Percentiles rank a stretch among this genome's conserved stretches.
Conservation (phyloP, 1,284 basidiomycete species). For the Kwoniella shivajii region DNA sequence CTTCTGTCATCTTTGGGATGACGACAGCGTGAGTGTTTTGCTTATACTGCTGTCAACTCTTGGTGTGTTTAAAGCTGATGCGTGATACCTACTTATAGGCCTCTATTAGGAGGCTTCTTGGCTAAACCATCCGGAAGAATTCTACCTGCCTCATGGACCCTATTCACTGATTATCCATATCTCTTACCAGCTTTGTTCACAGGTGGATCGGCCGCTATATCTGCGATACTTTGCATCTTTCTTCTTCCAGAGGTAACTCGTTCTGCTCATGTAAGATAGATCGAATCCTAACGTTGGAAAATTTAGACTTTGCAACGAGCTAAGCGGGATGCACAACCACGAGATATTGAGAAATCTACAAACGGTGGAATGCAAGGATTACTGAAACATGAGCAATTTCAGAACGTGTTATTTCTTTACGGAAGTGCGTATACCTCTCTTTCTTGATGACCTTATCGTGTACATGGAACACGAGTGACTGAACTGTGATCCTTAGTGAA, state of each 20-base stretch:
- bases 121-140: slow-evolving; percentile 38
- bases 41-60: no score
- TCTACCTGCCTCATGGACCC: slow-evolving; percentile 27
- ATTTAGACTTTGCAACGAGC: slow-evolving; percentile 11
- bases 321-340: not conserved
- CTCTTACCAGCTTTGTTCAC: slow-evolving; percentile 42
- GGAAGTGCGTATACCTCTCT: slow-evolving; percentile 22
- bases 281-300: not conserved
- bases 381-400: slow-evolving; percentile 32
- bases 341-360: slow-evolving; percentile 13
- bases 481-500: slow-evolving; percentile 21
- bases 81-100: slow-evolving; percentile 25
- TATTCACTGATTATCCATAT: slow-evolving; percentile 38
- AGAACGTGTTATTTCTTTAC: slow-evolving; percentile 37
- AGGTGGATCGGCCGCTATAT: slow-evolving; percentile 24
- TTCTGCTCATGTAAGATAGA: no score
- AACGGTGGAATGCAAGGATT: slow-evolving; percentile 24
- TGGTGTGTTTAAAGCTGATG: not conserved
- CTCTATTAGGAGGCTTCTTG: slow-evolving; percentile 44
- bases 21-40: slow-evolving; percentile 34
- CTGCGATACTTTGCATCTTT: slow-evolving; percentile 23
- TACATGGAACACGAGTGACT: no score
- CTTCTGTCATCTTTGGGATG: slow-evolving; percentile 38
- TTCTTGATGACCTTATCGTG: not conserved
- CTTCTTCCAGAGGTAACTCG: slow-evolving; percentile 45